Percentiles rank a stretch among this genome's conserved stretches.
Conservation (phyloP, 202 grass and related monocot species). For the Alloteropsis angusta region DNA sequence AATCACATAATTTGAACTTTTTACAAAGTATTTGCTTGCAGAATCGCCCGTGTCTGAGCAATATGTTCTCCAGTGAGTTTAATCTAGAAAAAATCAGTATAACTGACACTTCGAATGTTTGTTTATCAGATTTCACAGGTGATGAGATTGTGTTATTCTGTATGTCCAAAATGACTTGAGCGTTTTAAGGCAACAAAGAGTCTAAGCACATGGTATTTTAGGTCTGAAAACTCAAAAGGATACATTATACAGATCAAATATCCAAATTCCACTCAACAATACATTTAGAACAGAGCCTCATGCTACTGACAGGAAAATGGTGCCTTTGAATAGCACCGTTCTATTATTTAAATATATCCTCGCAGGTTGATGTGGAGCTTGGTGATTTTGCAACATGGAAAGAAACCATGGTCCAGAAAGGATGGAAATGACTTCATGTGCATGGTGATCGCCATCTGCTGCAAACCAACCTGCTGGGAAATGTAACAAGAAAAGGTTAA, state of each 20-base stretch:
- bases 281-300: slow-evolving; percentile 16
- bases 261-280: neutral
- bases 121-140: neutral
- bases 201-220: neutral
- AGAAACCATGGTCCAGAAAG: neutral
- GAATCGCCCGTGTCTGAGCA: neutral
- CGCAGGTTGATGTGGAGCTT: slow-evolving; percentile 3
- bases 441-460: slow-evolving; percentile 2
- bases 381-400: slow-evolving; percentile 18
- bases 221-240: neutral
- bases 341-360: slow-evolving; percentile 14
- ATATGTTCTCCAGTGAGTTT: neutral
- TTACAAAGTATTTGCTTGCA: neutral
- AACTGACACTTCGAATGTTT: neutral
- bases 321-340: slow-evolving; percentile 6
- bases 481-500: neutral
- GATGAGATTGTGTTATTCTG: neutral
- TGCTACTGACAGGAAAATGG: slow-evolving; percentile 4
- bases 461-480: slow-evolving; percentile 24
- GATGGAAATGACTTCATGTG: neutral
- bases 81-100: neutral
- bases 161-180: too few relatives aligned
- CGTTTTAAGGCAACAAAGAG: neutral
- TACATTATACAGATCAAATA: slow-evolving; percentile 1
- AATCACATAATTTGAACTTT: neutral